phyloP scores from a whole-genome alignment of 148 eudicot species.

The Persicaria maculosa region DNA sequence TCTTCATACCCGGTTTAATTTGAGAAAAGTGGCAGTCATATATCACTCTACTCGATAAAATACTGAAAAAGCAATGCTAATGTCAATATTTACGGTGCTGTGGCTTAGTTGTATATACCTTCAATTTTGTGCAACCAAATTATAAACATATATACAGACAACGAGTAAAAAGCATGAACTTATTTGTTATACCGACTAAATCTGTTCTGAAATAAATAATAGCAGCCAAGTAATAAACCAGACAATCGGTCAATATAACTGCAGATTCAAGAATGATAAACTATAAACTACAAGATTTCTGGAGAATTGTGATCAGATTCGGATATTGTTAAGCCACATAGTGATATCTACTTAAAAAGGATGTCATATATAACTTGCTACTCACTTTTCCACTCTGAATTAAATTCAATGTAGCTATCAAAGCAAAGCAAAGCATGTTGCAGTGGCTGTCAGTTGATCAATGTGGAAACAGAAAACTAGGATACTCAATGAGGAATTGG shows the following conservation, averaged over 20 bases:
- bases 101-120: neutral
- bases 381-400: neutral
- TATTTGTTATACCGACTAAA: neutral
- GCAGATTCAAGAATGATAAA: neutral
- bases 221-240: neutral
- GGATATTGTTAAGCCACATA: neutral
- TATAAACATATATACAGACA: neutral
- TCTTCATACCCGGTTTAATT: neutral
- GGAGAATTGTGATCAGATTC: neutral
- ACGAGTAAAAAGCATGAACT: neutral
- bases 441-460: neutral
- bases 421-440: constrained; percentile 4
- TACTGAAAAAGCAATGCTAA: neutral
- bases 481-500: neutral
- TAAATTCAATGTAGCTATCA: neutral
- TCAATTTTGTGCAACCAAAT: neutral
- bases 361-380: neutral
- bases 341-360: neutral
- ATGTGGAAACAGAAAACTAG: neutral
- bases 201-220: neutral
- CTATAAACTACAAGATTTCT: neutral
- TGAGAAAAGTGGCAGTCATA: neutral
- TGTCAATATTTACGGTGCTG: neutral
- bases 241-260: neutral
- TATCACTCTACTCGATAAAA: constrained; percentile 2